Conservation (phyloP, 1,139 yeast genomes). For the Wickerhamomyces sp. region DNA sequence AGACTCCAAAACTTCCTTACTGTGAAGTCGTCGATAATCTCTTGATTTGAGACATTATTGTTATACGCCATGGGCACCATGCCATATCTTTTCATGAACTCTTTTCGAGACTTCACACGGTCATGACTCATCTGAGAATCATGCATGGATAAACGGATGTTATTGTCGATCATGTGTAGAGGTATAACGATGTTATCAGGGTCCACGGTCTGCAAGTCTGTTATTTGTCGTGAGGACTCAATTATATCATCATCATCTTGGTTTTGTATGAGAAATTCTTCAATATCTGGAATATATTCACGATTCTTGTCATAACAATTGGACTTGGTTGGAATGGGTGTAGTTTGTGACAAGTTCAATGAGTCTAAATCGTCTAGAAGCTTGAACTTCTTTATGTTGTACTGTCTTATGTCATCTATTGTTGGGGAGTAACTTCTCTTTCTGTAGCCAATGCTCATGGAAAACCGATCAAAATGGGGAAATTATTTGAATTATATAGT, state of each 20-base stretch:
- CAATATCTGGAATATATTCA: slow-evolving; percentile 15
- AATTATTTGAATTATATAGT: no score
- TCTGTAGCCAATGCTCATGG: not conserved
- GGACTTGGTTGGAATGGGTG: not conserved
- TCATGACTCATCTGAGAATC: slow-evolving; percentile 6
- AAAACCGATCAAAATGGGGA: not conserved
- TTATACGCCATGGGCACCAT: not conserved
- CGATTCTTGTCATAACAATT: not conserved
- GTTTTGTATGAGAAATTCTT: slow-evolving; percentile 13
- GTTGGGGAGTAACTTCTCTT: slow-evolving; percentile 15
- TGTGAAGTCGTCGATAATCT: slow-evolving; percentile 4
- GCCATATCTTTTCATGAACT: not conserved
- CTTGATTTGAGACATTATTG: slow-evolving; percentile 3
- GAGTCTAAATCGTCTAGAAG: slow-evolving; percentile 9
- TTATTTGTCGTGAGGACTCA: slow-evolving; percentile 7
- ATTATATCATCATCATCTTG: slow-evolving; percentile 16
- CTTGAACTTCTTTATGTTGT: slow-evolving; percentile 12
- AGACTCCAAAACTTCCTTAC: slow-evolving; percentile 5
- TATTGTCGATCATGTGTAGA: not conserved
- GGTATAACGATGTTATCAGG: slow-evolving; percentile 3
- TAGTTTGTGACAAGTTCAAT: slow-evolving; percentile 5
- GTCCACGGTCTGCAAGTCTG: slow-evolving; percentile 3
- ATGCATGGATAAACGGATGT: not conserved
- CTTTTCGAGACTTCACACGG: slow-evolving; percentile 1
- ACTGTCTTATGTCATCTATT: slow-evolving; percentile 17